Percentiles rank a stretch among this genome's conserved stretches.
Conservation (phyloP, 2,329 filamentous ascomycete genomes). For the Trichoderma hamatum region DNA sequence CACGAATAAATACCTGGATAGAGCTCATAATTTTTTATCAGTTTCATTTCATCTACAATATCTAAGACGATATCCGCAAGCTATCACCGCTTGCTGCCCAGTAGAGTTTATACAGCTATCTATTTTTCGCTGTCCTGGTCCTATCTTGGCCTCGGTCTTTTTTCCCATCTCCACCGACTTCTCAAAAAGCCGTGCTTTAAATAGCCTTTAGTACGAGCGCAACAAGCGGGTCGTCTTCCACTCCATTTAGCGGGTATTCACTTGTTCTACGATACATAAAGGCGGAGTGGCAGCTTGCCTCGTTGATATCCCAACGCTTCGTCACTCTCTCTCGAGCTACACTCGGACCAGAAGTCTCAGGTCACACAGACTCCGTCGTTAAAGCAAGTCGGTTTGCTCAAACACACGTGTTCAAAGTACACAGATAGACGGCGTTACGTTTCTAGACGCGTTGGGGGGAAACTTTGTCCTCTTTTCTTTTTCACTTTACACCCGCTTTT, state of each 20-base stretch:
- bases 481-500: background rate
- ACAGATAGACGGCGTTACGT: background rate
- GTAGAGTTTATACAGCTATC: background rate
- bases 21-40: background rate
- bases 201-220: background rate
- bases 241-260: constrained; percentile 9
- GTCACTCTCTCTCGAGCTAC: background rate
- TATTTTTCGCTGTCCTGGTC: background rate
- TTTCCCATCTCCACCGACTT: background rate
- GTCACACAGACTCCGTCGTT: background rate
- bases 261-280: constrained; percentile 9
- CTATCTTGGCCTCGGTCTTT: background rate
- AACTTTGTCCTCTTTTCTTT: background rate
- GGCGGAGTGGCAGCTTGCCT: background rate
- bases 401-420: background rate
- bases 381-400: background rate
- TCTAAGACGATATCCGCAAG: background rate
- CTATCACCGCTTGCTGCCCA: background rate
- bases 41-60: background rate
- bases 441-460: background rate
- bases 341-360: background rate
- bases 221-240: constrained; percentile 10
- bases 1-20: background rate
- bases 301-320: background rate
- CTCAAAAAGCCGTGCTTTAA: background rate